Base-by-base conservation (phyloP, 345 rosid species). In the Moricandia moricandioides region DNA sequence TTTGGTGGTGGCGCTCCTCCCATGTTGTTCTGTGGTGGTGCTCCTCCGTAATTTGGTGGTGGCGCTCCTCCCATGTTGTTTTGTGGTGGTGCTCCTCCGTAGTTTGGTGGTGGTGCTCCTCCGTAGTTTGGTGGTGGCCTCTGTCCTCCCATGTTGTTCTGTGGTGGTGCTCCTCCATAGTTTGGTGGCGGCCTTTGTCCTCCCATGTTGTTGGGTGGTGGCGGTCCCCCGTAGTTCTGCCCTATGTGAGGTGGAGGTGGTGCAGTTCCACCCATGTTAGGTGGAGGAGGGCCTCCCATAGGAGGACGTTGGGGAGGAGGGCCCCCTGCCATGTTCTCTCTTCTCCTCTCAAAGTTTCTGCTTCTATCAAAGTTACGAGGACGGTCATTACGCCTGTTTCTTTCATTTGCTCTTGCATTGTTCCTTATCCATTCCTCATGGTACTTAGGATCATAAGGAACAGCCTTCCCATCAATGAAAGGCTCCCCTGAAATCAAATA, bases 401-500 rank as follows among this genome's bases (percentile, higher is more conserved):
- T 86, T 67, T 95, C 98, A 40, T 85, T 92, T 11, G 99, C 98
- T 39, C 92, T 81, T 2, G 89, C 88, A 76, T 92, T 89, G 86
- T 95, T 95, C 83, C 94, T 92, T 47, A 89, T 83, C 99, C 99
- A 95, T 78, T 95, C 99, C 82, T 95, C 98, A 6, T 92, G 97
- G 71, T 92, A 92, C 85, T 92, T 95, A 2, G 92, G 93, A 72
- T 95, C 99, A 80, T 95, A 92, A 0, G 98, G 99, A 71, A 92
- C 98, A 60, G 99, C 98, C 82, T 87, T 78, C 58, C 99, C 99
- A 56, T 95, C 85, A 58, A 95, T 90, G 79, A 92, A 94, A 62
- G 98, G 98, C 67, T 94, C 98, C 16, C 98, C 97, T 91, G 82
- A 12, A 76, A 69, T 10, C 34, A 33, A 55, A 29, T 7, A 4